phyloP scores from a whole-genome alignment of 75 land plant species.

The Ceratopteris richardii region DNA sequence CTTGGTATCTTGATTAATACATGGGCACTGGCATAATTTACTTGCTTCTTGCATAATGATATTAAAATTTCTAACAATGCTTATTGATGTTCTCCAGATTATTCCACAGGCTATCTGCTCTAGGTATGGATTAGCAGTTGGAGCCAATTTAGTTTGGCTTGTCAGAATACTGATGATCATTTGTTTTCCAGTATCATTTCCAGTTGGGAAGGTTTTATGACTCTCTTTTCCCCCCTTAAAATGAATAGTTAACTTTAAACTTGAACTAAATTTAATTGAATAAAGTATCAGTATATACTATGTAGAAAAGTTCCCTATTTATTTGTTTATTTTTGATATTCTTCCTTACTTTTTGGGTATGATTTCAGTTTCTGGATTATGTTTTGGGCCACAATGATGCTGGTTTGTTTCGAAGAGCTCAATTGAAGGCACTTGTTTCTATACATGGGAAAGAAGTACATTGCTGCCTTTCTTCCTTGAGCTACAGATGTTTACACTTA shows the following conservation, averaged over 20 bases:
- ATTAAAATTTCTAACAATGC: too few species aligned
- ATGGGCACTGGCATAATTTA: too few species aligned
- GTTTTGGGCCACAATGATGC: constrained; percentile 32
- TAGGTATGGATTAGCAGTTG: constrained; percentile 40
- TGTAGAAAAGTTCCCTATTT: too few species aligned
- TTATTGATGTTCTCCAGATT: constrained; percentile 16
- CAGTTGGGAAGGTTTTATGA: constrained; percentile 27
- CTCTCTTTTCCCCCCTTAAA: background rate
- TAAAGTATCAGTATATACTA: too few species aligned
- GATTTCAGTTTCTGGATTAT: constrained; percentile 31
- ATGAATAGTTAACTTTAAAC: too few species aligned
- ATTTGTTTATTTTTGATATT: background rate
- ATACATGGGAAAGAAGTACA: constrained; percentile 40
- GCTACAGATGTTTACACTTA: too few species aligned
- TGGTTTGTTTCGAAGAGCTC: constrained; percentile 36
- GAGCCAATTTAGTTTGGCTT: constrained; percentile 49
- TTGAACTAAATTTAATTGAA: too few species aligned
- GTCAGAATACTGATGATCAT: constrained; percentile 35
- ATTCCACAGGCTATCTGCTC: constrained; percentile 51
- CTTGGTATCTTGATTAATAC: too few species aligned
- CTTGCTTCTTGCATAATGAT: too few species aligned
- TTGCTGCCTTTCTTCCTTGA: too few species aligned
- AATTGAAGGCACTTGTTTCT: constrained; percentile 44
- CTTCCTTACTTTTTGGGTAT: too few species aligned
- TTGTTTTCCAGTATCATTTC: constrained; percentile 34